Percentiles rank a stretch among this genome's conserved stretches.
Evolutionary conservation across 2,329 filamentous ascomycete genomes (phyloP).

Genomic region (Trichoderma breve): DNA sequence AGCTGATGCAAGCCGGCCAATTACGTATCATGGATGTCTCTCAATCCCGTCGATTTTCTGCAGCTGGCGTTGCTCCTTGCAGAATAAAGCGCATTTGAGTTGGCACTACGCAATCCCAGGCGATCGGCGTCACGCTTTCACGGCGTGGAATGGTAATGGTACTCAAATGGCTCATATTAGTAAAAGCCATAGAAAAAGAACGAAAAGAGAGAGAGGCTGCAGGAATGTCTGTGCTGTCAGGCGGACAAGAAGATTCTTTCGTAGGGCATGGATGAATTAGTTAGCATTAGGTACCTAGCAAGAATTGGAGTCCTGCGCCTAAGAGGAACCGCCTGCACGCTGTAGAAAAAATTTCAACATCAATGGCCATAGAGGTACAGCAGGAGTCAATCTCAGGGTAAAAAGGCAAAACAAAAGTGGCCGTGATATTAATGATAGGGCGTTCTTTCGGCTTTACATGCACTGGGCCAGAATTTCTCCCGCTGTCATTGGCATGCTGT

Average conservation of each 20-base stretch:
- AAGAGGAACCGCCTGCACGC: not conserved
- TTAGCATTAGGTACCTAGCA: not conserved
- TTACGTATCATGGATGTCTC: not conserved
- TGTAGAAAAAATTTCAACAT: not conserved
- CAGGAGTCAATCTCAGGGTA: not conserved
- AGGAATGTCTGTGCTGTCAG: not conserved
- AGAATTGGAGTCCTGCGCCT: not conserved
- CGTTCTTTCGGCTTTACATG: not conserved
- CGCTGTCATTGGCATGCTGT: not conserved
- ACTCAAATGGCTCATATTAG: not conserved
- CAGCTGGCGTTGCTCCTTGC: constrained; percentile 6
- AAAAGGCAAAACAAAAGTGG: not conserved
- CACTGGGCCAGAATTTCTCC: not conserved
- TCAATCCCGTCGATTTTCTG: not conserved
- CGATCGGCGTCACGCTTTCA: not conserved
- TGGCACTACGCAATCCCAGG: not conserved
- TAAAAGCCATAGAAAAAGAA: not conserved
- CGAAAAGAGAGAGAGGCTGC: not conserved
- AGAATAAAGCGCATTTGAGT: constrained; percentile 9
- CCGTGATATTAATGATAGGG: not conserved
- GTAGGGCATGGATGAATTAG: not conserved
- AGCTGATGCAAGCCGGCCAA: not conserved
- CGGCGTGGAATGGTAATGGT: not conserved
- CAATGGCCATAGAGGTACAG: not conserved
- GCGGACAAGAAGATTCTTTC: not conserved